phyloP scores from a whole-genome alignment of 257 asterid genomes.

The Ehretia macrophylla region DNA sequence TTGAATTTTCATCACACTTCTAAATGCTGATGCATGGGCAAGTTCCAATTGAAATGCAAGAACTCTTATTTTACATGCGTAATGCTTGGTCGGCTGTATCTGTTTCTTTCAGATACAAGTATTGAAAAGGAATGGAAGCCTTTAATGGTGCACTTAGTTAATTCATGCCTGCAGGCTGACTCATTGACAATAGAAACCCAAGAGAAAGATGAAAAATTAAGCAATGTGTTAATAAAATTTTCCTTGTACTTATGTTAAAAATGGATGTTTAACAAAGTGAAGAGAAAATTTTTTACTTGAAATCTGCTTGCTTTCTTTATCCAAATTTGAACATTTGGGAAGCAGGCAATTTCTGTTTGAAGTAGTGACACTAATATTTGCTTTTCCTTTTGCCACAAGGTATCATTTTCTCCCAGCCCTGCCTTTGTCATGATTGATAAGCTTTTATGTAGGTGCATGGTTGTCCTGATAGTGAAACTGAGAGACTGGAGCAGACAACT shows the following conservation, averaged over 20 bases:
- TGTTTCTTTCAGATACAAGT: not conserved
- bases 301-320: too few relatives aligned
- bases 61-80: too few relatives aligned
- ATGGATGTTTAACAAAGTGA: too few relatives aligned
- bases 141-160: not conserved
- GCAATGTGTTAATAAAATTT: not conserved
- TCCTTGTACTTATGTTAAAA: not conserved
- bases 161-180: not conserved
- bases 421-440: conserved; percentile 20
- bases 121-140: not conserved
- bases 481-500: conserved; percentile 22
- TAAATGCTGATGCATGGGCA: too few relatives aligned
- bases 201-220: not conserved
- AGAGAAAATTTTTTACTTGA: not conserved
- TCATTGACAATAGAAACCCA: not conserved
- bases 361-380: too few relatives aligned
- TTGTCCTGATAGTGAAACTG: conserved; percentile 27
- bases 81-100: too few relatives aligned
- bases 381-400: too few relatives aligned
- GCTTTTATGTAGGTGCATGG: conserved; percentile 38
- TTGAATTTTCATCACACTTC: not conserved
- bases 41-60: too few relatives aligned
- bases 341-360: too few relatives aligned
- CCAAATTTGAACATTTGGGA: too few relatives aligned
- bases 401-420: not conserved